phyloP scores from a whole-genome alignment of 2,329 filamentous ascomycete species.

The Pezicula radicicola region DNA sequence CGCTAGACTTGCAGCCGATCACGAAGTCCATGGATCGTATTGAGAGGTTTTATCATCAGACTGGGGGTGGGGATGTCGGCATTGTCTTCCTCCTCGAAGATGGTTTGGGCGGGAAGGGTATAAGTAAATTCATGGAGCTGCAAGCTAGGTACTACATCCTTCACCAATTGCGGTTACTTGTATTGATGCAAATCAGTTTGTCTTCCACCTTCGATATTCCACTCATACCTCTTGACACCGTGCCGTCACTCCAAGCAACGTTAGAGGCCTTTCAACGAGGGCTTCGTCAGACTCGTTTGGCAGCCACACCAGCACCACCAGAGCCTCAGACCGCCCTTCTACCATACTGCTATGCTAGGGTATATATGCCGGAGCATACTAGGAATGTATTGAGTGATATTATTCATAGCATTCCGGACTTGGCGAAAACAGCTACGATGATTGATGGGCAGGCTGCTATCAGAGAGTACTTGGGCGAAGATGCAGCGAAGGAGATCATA shows the following conservation, averaged over 20 bases:
- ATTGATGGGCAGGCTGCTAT: conserved; percentile 18
- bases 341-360: conserved; percentile 22
- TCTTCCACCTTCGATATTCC: conserved; percentile 24
- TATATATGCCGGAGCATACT: conserved; percentile 25
- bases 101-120: conserved; percentile 14
- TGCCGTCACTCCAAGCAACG: conserved; percentile 17
- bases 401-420: conserved; percentile 19
- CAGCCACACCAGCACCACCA: not conserved
- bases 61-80: conserved; percentile 24
- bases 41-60: conserved; percentile 27
- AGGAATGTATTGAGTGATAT: conserved; percentile 29
- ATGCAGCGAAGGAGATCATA: conserved; percentile 20
- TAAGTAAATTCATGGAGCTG: conserved; percentile 22
- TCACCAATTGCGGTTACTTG: not conserved
- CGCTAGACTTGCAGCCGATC: conserved; percentile 16
- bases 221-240: conserved; percentile 22
- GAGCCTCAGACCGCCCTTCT: conserved; percentile 20
- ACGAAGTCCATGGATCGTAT: conserved; percentile 20
- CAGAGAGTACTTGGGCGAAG: conserved; percentile 15
- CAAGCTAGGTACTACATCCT: conserved; percentile 22
- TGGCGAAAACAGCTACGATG: conserved; percentile 22
- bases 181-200: conserved; percentile 17
- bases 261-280: conserved; percentile 24
- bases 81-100: conserved; percentile 29
- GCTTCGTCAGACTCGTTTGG: conserved; percentile 9